Conservation (phyloP, 1,284 basidiomycete genomes). For the Pisolithus thermaeus region DNA sequence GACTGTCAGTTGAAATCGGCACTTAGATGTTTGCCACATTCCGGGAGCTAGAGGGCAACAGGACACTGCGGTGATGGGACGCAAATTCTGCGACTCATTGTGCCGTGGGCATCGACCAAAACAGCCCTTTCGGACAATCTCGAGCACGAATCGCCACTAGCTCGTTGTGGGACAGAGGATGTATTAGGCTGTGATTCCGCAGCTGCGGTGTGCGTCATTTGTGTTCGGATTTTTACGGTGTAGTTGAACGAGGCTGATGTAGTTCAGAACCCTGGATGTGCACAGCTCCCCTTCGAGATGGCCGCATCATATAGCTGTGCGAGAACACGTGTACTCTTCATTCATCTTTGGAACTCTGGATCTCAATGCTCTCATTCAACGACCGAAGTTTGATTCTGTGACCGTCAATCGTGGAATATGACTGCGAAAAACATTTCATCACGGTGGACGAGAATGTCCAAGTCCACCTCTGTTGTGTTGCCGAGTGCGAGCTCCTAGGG, state of each 20-base stretch:
- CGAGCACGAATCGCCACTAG: slow-evolving; percentile 31
- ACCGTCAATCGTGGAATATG: background rate
- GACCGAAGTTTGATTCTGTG: slow-evolving; percentile 75
- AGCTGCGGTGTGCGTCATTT: slow-evolving; percentile 35
- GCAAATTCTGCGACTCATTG: slow-evolving; percentile 84
- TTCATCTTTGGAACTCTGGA: slow-evolving; percentile 74
- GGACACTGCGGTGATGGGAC: slow-evolving; percentile 45
- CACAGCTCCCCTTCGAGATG: slow-evolving; percentile 76
- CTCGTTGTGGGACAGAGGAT: slow-evolving; percentile 14
- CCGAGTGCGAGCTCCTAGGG: too few relatives aligned
- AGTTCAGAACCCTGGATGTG: slow-evolving; percentile 83
- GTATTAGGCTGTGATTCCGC: slow-evolving; percentile 30
- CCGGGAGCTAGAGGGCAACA: background rate
- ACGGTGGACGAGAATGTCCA: too few relatives aligned
- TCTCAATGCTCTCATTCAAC: slow-evolving; percentile 60
- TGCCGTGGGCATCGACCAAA: slow-evolving; percentile 72
- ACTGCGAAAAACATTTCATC: too few relatives aligned
- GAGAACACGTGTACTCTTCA: slow-evolving; percentile 62
- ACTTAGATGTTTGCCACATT: slow-evolving; percentile 44
- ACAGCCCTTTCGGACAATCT: slow-evolving; percentile 74
- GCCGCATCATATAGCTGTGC: slow-evolving; percentile 83
- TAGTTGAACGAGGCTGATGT: slow-evolving; percentile 83
- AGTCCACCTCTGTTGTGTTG: too few relatives aligned
- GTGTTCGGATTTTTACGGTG: slow-evolving; percentile 90
- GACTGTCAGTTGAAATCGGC: slow-evolving; percentile 80